Percentiles rank a stretch among this genome's conserved stretches.
These are phyloP conservation scores for Papilionanthe hybrid DNA, from an alignment of 116 monocot species.

Conservation along the genomic window DNA sequence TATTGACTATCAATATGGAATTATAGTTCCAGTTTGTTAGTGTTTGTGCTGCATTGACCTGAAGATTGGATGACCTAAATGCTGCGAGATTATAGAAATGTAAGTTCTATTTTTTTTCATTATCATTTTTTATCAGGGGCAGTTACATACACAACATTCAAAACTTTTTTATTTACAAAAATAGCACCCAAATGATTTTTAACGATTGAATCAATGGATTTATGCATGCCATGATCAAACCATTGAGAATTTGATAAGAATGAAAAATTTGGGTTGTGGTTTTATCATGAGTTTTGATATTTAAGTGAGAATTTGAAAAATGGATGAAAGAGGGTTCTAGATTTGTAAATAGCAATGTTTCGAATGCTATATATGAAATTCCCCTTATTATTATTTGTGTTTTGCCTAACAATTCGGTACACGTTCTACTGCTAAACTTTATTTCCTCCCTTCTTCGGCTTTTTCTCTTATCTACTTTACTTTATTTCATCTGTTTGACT, in stretches of 20 bases:
- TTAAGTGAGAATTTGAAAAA: no score
- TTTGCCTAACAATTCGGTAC: neutral
- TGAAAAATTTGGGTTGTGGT: no score
- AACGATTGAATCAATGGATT: no score
- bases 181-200: no score
- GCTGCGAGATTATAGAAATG: constrained; percentile 6
- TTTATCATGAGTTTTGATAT: no score
- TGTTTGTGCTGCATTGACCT: constrained; percentile 1
- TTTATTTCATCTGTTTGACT: neutral
- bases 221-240: no score
- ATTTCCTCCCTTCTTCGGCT: neutral
- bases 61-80: neutral
- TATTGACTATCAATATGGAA: neutral
- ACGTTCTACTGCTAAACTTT: neutral
- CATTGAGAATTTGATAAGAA: no score
- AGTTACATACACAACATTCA: no score
- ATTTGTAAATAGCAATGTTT: no score
- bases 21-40: neutral
- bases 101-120: neutral
- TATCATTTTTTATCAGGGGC: neutral
- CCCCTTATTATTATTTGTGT: neutral
- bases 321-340: no score
- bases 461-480: neutral
- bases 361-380: no score
- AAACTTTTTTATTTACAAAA: no score